Evolutionary conservation across 2,329 filamentous ascomycete genomes (phyloP).

Genomic region (Penicillium sp.): DNA sequence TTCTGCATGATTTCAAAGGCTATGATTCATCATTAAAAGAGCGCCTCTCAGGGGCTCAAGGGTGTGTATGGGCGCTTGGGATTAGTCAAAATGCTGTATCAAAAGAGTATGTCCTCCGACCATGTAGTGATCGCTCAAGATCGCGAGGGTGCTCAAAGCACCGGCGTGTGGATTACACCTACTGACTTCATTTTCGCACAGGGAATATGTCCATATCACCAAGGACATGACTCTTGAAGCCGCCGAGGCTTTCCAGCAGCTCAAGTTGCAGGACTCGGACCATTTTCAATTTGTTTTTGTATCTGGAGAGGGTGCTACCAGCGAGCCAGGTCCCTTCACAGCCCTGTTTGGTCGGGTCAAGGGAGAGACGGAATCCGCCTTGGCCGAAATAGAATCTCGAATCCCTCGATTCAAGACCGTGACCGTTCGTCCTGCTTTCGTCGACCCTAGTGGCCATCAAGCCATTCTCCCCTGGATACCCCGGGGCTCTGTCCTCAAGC

Average conservation of each 20-base stretch:
- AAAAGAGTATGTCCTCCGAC: slow-evolving; percentile 46
- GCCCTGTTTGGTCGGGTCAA: slow-evolving; percentile 59
- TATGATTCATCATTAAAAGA: slow-evolving; percentile 55
- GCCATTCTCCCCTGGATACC: slow-evolving; percentile 33
- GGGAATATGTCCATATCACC: slow-evolving; percentile 63
- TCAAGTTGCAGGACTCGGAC: slow-evolving; percentile 40
- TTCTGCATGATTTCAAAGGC: slow-evolving; percentile 61
- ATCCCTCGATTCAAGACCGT: slow-evolving; percentile 46
- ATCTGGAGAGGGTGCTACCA: slow-evolving; percentile 47
- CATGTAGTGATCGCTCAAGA: background rate
- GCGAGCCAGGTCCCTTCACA: slow-evolving; percentile 50
- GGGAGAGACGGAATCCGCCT: slow-evolving; percentile 56
- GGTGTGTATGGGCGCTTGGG: slow-evolving; percentile 69
- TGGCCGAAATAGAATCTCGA: slow-evolving; percentile 49
- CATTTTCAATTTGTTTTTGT: slow-evolving; percentile 64
- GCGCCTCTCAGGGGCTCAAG: slow-evolving; percentile 58
- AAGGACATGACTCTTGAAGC: slow-evolving; percentile 60
- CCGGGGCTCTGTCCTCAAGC: slow-evolving; percentile 23
- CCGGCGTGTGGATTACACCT: background rate
- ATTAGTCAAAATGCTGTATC: slow-evolving; percentile 55
- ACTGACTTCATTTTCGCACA: slow-evolving; percentile 8
- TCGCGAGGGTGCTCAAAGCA: slow-evolving; percentile 11
- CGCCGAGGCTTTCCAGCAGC: slow-evolving; percentile 52
- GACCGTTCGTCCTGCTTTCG: slow-evolving; percentile 53
- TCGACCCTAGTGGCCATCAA: slow-evolving; percentile 48